Base-by-base conservation (phyloP, 2,329 filamentous ascomycete genomes). In the Fusarium xyrophilum region DNA sequence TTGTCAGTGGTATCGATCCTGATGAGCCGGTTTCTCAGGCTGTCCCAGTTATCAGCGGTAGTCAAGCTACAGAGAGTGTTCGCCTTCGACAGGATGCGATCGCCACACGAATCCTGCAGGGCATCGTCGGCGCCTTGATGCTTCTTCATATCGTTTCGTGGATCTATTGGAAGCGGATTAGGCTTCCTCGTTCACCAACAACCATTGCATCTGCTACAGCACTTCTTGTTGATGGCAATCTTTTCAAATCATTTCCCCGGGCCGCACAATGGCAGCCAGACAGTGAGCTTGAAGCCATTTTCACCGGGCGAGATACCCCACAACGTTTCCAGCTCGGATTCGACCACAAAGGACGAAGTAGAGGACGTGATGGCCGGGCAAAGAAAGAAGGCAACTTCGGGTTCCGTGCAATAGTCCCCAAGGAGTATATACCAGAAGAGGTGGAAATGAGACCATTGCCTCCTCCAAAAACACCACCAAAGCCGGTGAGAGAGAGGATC, bases 171-270 rank as follows among this genome's bases (percentile, higher is more conserved):
- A 73, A 69, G 6, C 69, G 70, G 10, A 62, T 71, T 19, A 66
- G 65, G 14, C 70, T 79, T 15, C 78, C 79, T 19, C 71, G 75
- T 3, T 67, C 72, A 11, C 75, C 74, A 12, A 76, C 75, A 5
- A 78, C 73, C 28, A 78, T 81, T 51, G 79, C 79, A n/a, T 77
- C 76, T n/a, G 60, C 76, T 23, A 77, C 77, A 0, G 77, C 77
- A 2, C 69, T 80, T 27, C 71, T 81, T 5, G 78, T 74, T 2
- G 79, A 80, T 28, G 79, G 79, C 2, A 80, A 81, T 60, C 59
- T 80, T 6, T 70, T 79, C 36, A 66, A 43, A 35, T 57, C 68
- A n/a, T 28, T 74, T 8, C 73, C 73, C 1, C 69, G 66, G 9
- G 71, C 58, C 4, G 73, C 71, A 12, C 73, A 74, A 56, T 74